Evolutionary conservation across 2,329 filamentous ascomycete species (phyloP).

Genomic region (Colletotrichum costaricense): DNA sequence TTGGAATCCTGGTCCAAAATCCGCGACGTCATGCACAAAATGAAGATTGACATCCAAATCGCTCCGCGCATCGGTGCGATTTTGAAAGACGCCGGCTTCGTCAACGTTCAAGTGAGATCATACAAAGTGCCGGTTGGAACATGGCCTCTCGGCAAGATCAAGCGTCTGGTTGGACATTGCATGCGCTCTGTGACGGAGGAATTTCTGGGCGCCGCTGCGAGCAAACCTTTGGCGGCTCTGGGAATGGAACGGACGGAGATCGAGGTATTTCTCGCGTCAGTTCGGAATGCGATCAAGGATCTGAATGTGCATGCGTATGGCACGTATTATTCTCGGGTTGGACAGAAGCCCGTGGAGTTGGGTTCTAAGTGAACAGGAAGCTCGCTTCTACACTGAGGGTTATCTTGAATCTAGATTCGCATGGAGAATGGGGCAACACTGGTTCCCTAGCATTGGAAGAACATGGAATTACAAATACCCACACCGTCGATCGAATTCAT

Average conservation of each 20-base stretch:
- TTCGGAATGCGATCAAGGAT: constrained; percentile 3
- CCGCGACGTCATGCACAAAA: background rate
- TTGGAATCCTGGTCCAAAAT: background rate
- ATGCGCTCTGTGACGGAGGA: background rate
- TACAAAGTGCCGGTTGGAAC: background rate
- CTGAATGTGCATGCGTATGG: background rate
- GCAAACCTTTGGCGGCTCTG: background rate
- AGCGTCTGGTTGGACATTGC: background rate
- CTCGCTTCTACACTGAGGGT: background rate
- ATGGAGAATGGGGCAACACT: background rate
- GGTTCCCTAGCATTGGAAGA: background rate
- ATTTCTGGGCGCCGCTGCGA: background rate
- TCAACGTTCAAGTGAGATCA: background rate
- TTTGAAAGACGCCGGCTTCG: background rate
- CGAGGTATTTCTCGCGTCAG: background rate
- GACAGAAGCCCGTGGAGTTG: background rate
- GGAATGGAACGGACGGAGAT: background rate
- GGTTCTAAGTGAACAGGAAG: background rate
- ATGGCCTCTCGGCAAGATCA: background rate
- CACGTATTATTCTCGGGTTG: constrained; percentile 6
- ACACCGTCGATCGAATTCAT: no score
- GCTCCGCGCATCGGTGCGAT: background rate
- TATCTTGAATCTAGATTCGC: background rate
- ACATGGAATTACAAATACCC: background rate
- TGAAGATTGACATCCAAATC: background rate